These are phyloP conservation scores for Aquilaria malaccensis DNA, from an alignment of 345 rosid genomes.

Conservation along the genomic window DNA sequence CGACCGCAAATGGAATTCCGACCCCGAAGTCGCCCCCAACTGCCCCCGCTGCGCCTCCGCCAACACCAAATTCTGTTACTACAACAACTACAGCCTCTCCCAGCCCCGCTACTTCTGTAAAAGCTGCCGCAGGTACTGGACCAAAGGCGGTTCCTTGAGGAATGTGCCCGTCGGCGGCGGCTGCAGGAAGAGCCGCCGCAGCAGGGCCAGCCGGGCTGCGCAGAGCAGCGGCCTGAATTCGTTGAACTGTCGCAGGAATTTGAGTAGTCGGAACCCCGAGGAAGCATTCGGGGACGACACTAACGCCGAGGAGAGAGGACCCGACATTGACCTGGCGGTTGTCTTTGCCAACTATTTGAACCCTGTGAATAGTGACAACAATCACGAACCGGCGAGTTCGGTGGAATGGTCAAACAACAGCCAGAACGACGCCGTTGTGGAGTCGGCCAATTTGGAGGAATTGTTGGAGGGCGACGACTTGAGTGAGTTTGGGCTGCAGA, in stretches of 20 bases:
- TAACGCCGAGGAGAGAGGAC: conserved; percentile 6
- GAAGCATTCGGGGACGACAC: conserved; percentile 11
- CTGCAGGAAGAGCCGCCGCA: conserved; percentile 63
- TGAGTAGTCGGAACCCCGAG: conserved; percentile 6
- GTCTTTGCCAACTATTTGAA: conserved; percentile 70
- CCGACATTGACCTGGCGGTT: conserved; percentile 61
- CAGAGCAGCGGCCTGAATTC: conserved; percentile 10
- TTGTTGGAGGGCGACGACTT: conserved; percentile 15
- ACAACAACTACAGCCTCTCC: conserved; percentile 86
- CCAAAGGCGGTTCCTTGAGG: conserved; percentile 81
- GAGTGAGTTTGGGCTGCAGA: conserved; percentile 23
- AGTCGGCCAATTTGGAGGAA: conserved; percentile 17
- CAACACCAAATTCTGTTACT: conserved; percentile 87
- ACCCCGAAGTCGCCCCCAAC: conserved; percentile 46
- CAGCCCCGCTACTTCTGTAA: conserved; percentile 91
- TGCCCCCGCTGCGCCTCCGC: conserved; percentile 91
- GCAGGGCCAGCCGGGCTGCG: conserved; percentile 29
- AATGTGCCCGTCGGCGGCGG: conserved; percentile 89
- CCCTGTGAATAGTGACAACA: conserved; percentile 11
- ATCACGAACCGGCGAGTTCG: conserved; percentile 15
- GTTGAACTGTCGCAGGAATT: conserved; percentile 15
- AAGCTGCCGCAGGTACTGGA: conserved; percentile 82
- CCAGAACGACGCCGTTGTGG: conserved; percentile 10
- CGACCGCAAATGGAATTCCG: conserved; percentile 29
- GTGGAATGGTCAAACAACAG: conserved; percentile 8